Evolutionary conservation across 371 early-diverging fungal species (phyloP), one percentile per base, ranked within the genome.

Genomic region (Rhizopus arrhizus): DNA sequence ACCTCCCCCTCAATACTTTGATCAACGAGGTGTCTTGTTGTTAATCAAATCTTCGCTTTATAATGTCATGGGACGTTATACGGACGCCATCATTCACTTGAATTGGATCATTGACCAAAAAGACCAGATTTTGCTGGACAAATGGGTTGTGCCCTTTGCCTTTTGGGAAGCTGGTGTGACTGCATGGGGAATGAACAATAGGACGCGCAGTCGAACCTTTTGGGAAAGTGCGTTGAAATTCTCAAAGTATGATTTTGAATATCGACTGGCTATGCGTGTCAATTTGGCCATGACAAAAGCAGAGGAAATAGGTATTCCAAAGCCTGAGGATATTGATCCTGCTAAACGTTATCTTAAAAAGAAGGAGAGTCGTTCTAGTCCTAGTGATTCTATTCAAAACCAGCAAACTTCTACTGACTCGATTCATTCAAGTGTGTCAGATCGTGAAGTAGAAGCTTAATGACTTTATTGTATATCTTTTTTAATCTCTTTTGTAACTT

Each of bases 31-130:
- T 32, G 70, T 71, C 13, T 50, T 80, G 22, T 47, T 80, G 3
- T 60, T 80, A 4, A 72, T 80, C 63, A 77, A 75, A 56, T 63
- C 77, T 10, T 66, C 74, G 11, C 46, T 80, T 2, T 69, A 61
- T 9, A 80, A 80, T 41, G 74, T 72, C 1, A 60, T 80, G 60
- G 75, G 75, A 6, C 59, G 65, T 3, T 67, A 73, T 40, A 65
- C 62, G 12, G 77, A 77, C 22, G 50, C 77, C 3, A 77, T 80
- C 33, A 77, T 77, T 34, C 77, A 80, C 46, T 56, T 84, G 49
- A 80, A 78, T 53, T 86, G 87, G 87, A 85, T 86, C 50, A 70
- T 84, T 46, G 87, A 85, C 46, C 77, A 83, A 49, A 72, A 80
- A 34, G 72, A 73, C 3, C 70, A 75, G n/a, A 78, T 83, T 34